Percentiles rank a stretch among this genome's conserved stretches.
Evolutionary conservation across 2,329 filamentous ascomycete species (phyloP).

Genomic region (Diaporthe citrichinensis): DNA sequence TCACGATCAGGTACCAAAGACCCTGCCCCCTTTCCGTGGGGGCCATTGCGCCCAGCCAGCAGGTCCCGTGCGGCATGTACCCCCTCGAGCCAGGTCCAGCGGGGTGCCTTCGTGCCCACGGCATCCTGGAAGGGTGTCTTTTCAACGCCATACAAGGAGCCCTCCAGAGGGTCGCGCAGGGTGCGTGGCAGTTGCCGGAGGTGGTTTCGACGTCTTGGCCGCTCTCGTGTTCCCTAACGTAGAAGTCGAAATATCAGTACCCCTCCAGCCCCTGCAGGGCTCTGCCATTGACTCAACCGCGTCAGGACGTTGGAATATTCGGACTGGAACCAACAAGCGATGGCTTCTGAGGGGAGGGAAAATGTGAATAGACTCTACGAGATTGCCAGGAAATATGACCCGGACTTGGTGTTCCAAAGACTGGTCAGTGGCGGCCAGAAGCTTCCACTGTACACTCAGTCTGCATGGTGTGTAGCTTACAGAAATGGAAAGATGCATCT

Average conservation of each 20-base stretch:
- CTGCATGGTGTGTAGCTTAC: background rate
- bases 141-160: too few relatives aligned
- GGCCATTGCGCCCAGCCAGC: too few relatives aligned
- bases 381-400: background rate
- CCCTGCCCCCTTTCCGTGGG: too few relatives aligned
- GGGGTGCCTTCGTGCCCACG: too few relatives aligned
- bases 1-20: background rate
- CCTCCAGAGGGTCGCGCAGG: too few relatives aligned
- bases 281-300: too few relatives aligned
- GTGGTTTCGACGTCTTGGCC: too few relatives aligned
- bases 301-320: background rate
- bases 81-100: too few relatives aligned
- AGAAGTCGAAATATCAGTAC: background rate
- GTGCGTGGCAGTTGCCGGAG: too few relatives aligned
- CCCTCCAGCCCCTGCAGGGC: background rate
- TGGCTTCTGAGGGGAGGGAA: background rate
- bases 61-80: too few relatives aligned
- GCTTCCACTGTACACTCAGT: background rate
- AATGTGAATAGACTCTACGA: background rate
- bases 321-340: background rate
- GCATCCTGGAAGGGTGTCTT: too few relatives aligned
- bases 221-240: background rate
- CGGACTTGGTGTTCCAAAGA: background rate
- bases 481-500: background rate
- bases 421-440: background rate